phyloP scores from a whole-genome alignment of 2,329 filamentous ascomycete species.

The Aphanocladium album region DNA sequence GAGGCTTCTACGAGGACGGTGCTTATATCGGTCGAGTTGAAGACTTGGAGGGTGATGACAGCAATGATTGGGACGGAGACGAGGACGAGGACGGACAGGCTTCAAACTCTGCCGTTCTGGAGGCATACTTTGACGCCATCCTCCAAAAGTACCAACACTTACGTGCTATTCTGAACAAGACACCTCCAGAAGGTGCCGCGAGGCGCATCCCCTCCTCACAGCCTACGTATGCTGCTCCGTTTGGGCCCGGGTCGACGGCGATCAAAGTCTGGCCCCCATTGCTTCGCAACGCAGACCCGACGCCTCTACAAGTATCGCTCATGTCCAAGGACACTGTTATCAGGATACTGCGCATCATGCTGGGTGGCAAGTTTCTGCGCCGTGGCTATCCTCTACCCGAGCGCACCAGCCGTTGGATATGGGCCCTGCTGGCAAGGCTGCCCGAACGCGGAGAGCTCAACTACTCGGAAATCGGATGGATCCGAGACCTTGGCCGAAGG shows the following conservation, averaged over 20 bases:
- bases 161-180: slow-evolving; percentile 53
- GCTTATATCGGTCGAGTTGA: slow-evolving; percentile 65
- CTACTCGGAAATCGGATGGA: slow-evolving; percentile 67
- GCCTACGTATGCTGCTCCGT: slow-evolving; percentile 50
- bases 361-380: slow-evolving; percentile 58
- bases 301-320: slow-evolving; percentile 54
- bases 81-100: slow-evolving; percentile 22
- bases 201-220: slow-evolving; percentile 49
- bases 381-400: slow-evolving; percentile 55
- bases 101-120: slow-evolving; percentile 44
- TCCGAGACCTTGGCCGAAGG: slow-evolving; percentile 75
- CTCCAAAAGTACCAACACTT: slow-evolving; percentile 60
- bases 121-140: slow-evolving; percentile 64
- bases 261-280: slow-evolving; percentile 48
- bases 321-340: slow-evolving; percentile 65
- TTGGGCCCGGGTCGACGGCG: slow-evolving; percentile 45
- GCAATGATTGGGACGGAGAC: slow-evolving; percentile 24
- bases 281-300: slow-evolving; percentile 49
- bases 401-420: slow-evolving; percentile 75
- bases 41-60: slow-evolving; percentile 22
- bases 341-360: slow-evolving; percentile 61
- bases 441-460: slow-evolving; percentile 70
- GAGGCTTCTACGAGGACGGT: slow-evolving; percentile 71
- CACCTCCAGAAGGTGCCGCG: slow-evolving; percentile 49
- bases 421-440: slow-evolving; percentile 72